These are phyloP conservation scores for Ceratobasidium sp. DNA, from an alignment of 1,284 basidiomycete species.

Conservation along the genomic window DNA sequence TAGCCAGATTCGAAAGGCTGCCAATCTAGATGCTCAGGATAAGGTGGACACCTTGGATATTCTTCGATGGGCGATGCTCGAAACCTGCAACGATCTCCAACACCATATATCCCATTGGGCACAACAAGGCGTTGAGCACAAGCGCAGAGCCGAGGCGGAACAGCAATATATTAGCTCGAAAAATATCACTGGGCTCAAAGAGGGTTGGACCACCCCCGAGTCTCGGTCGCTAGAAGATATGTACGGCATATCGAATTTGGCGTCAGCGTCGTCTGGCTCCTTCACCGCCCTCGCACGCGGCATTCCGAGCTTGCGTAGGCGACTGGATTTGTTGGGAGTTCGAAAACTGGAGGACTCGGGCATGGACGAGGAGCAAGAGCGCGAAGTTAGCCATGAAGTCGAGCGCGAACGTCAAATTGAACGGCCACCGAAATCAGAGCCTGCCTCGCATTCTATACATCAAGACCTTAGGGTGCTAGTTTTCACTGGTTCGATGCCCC, in stretches of 20 bases:
- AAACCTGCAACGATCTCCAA: slow-evolving; percentile 38
- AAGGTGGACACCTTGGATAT: slow-evolving; percentile 16
- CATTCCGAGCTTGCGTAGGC: slow-evolving; percentile 39
- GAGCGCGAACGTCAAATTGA: slow-evolving; percentile 41
- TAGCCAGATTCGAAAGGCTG: slow-evolving; percentile 54
- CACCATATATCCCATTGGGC: slow-evolving; percentile 44
- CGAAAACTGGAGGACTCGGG: slow-evolving; percentile 1
- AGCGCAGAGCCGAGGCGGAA: slow-evolving; percentile 52
- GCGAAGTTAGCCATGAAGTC: slow-evolving; percentile 55
- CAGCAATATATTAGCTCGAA: background rate
- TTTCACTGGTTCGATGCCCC: background rate
- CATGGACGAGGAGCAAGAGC: slow-evolving; percentile 63
- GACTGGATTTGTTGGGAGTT: slow-evolving; percentile 53
- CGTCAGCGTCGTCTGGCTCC: background rate
- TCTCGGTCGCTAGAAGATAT: slow-evolving; percentile 57
- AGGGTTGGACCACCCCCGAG: slow-evolving; percentile 57
- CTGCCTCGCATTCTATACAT: slow-evolving; percentile 13
- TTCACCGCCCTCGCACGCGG: background rate
- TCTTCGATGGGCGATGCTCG: slow-evolving; percentile 40
- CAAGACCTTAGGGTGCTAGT: background rate
- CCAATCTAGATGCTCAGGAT: background rate
- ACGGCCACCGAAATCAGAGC: slow-evolving; percentile 5
- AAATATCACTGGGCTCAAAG: slow-evolving; percentile 45
- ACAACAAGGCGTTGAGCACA: slow-evolving; percentile 61
- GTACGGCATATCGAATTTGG: slow-evolving; percentile 49